These are phyloP conservation scores for Podospora pseudopauciseta DNA, from an alignment of 495 filamentous ascomycete species.

Conservation along the genomic window DNA sequence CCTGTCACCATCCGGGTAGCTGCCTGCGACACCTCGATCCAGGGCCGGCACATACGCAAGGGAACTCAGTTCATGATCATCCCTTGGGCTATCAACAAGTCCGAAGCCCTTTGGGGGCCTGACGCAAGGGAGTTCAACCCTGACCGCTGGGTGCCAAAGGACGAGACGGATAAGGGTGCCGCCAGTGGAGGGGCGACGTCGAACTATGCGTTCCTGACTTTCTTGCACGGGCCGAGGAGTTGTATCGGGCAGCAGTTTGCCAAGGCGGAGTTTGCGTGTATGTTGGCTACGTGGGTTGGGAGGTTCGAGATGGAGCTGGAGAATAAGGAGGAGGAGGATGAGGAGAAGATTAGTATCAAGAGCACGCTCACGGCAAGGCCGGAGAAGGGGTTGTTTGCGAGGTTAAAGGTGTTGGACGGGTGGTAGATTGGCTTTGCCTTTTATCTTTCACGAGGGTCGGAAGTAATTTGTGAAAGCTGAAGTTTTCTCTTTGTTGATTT, in stretches of 20 bases:
- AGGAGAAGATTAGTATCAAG: constrained; percentile 56
- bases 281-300: constrained; percentile 73
- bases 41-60: constrained; percentile 51
- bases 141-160: constrained; percentile 55
- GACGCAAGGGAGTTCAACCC: constrained; percentile 57
- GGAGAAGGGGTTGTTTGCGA: constrained; percentile 60
- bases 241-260: constrained; percentile 73
- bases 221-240: constrained; percentile 57
- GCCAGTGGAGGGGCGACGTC: constrained; percentile 50
- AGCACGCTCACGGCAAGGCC: constrained; percentile 61
- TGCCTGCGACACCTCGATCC: constrained; percentile 60
- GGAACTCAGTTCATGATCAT: constrained; percentile 54
- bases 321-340: constrained; percentile 51
- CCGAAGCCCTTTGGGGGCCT: constrained; percentile 53
- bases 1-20: constrained; percentile 62
- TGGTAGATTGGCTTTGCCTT: constrained; percentile 45
- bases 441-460: not conserved
- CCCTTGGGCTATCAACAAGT: constrained; percentile 60
- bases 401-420: constrained; percentile 56
- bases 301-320: constrained; percentile 63
- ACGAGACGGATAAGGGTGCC: constrained; percentile 31
- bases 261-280: constrained; percentile 74
- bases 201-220: constrained; percentile 60
- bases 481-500: no score
- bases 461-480: not conserved